These are phyloP conservation scores for Penicillium psychrofluorescens DNA, from an alignment of 495 filamentous ascomycete species.

Conservation along the genomic window DNA sequence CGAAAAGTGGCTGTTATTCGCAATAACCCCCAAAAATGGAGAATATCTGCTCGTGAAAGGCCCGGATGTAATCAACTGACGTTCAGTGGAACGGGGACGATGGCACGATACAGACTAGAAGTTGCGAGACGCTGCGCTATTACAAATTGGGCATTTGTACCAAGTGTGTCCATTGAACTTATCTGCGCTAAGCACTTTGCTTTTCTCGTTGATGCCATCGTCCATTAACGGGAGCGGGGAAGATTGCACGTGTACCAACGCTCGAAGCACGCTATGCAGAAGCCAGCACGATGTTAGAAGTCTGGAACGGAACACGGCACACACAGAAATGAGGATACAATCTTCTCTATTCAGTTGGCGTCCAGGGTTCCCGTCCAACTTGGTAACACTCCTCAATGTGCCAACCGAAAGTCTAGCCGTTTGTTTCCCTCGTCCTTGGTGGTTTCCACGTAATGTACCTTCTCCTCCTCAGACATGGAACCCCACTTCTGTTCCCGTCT, in stretches of 20 bases:
- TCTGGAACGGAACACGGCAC: no score
- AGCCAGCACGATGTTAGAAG: no score
- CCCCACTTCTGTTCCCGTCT: slow-evolving; percentile 23
- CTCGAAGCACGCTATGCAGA: no score
- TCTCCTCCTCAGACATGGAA: slow-evolving; percentile 18
- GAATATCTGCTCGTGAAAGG: slow-evolving; percentile 4
- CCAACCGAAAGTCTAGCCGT: slow-evolving; percentile 34
- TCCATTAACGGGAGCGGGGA: no score
- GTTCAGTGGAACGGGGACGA: background rate
- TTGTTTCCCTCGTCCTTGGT: slow-evolving; percentile 33
- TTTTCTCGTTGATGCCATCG: no score
- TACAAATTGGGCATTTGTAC: no score
- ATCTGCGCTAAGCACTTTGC: no score
- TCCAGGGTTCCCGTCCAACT: no score
- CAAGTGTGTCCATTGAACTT: no score
- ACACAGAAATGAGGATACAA: no score
- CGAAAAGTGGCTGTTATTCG: background rate
- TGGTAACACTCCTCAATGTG: background rate
- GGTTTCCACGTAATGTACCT: slow-evolving; percentile 22
- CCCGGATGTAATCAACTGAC: background rate
- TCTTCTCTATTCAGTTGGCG: no score
- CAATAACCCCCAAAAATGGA: slow-evolving; percentile 2
- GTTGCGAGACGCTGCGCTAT: slow-evolving; percentile 3
- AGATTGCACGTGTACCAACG: no score
- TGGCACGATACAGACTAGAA: background rate